Evolutionary conservation across 768 basidiomycete species (phyloP), one percentile per base, ranked within the genome.

Genomic region (Chlorophyllum brunneum): DNA sequence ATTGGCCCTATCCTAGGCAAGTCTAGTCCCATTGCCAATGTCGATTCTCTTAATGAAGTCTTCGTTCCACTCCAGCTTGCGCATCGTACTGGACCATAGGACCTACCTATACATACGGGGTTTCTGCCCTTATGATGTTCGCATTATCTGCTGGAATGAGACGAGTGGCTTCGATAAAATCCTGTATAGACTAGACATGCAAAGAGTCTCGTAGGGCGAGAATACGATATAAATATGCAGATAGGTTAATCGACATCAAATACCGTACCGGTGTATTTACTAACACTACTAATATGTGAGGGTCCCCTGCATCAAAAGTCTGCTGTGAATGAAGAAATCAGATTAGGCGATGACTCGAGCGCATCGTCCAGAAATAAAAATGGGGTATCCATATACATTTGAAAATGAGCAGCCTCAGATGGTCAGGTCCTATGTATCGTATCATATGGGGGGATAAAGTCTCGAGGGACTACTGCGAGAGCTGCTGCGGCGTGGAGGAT

Each of bases 11-110:
- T 98, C 4, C 72, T 95, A n/a, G 92, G 92, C 83, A 68, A 44
- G 83, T 50, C 61, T 13, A 9, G 7, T 8, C 13, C n/a, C 8
- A 16, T n/a, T 22, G n/a, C 30, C 13, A 42, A 27, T 11, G 10
- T 39, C 41, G 37, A 46, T 40, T 16, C 18, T 45, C 36, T 41
- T 52, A 53, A 60, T 46, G 62, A 37, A 16, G 38, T 60, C 56
- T 64, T 51, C 8, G 50, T 58, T 51, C 38, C 16, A 38, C 33
- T 55, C 16, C 57, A 93, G 91, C 91, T 4, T 93, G 91, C 65
- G 90, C 81, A 24, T 84, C 82, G 10, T 93, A 93, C 63, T 93
- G 91, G 91, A 88, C 89, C 3, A 84, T 92, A 59, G 90, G 90
- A 3, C 91, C 91, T 37, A 80, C 87, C 6, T 55, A 75, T 40